Evolutionary conservation across 1,284 basidiomycete genomes (phyloP).

Genomic region (Sporisorium graminicola): DNA sequence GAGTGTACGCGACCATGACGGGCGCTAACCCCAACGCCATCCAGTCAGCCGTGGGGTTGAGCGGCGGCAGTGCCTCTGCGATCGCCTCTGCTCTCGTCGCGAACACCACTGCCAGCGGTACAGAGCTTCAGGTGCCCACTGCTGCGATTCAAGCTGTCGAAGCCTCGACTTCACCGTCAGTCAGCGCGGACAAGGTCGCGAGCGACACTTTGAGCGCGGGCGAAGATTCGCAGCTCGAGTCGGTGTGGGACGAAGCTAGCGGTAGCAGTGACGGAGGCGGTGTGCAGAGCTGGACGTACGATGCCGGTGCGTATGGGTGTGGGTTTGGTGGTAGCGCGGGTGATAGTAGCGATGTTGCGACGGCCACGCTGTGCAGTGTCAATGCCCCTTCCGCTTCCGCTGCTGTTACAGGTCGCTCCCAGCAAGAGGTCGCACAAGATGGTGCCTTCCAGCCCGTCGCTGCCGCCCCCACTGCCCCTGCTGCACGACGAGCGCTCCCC

Average conservation of each 20-base stretch:
- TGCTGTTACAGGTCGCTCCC: background rate
- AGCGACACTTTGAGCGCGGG: conserved; percentile 14
- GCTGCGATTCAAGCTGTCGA: conserved; percentile 19
- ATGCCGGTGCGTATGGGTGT: conserved; percentile 46
- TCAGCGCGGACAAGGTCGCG: conserved; percentile 23
- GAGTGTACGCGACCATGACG: conserved; percentile 36
- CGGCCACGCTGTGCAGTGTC: conserved; percentile 37
- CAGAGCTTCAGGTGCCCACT: background rate
- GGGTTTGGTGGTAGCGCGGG: conserved; percentile 12
- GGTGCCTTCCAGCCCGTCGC: conserved; percentile 14
- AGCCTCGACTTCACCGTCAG: conserved; percentile 10
- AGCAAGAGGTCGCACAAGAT: background rate
- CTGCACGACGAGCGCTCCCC: conserved; percentile 11
- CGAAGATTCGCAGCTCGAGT: conserved; percentile 17
- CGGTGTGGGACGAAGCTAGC: background rate
- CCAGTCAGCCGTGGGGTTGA: conserved; percentile 33
- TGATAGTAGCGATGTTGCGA: conserved; percentile 1
- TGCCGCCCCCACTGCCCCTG: background rate
- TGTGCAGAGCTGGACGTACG: conserved; percentile 35
- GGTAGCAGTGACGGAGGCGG: background rate
- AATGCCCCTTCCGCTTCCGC: conserved; percentile 13
- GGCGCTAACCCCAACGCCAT: conserved; percentile 25
- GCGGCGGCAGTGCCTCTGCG: conserved; percentile 21
- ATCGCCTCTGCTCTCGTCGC: conserved; percentile 5
- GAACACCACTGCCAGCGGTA: background rate